Base-by-base conservation (phyloP, 2,329 filamentous ascomycete species). In the Exserohilum turcica region DNA sequence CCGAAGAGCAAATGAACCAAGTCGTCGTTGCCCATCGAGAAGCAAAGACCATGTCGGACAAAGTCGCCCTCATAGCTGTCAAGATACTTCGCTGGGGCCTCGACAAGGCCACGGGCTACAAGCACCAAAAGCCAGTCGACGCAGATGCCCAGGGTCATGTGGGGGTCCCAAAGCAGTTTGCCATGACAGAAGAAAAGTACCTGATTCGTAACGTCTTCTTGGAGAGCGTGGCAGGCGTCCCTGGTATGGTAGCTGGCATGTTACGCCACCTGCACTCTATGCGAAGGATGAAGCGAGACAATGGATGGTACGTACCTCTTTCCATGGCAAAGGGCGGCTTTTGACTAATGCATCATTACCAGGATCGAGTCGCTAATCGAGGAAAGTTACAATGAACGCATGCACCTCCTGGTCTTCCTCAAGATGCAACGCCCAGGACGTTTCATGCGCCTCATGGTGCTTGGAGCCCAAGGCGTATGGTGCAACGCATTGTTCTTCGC, bases 211-310 rank as follows among this genome's bases (percentile, higher is more conserved):
- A 96, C 70, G 84, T 99, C 63, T 99, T 99, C 75, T 83, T 99
- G 29, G 94, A 99, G 75, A 92, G 88, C 43, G 91, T 99, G 33
- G 94, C 94, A 10, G 94, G 92, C 29, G 94, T 97, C 0, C 94
- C 94, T 0, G 94, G 94, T 6, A 97, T 97, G 91, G 93, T 97
- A 0, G 94, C 89, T 0, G 94, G 92, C 18, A 97, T 96, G 90
- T 80, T 97, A 13, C 83, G 94, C 29, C 94, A 99, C 76, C 81
- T 97, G 32, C 86, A 89, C 70, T 92, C 88, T 61, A 83, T 97
- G 67, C 83, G 93, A 38, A 84, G 88, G 24, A 88, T 97, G 82
- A 92, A 91, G 80, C 82, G 93, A 50, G 93, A 97, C 73, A 96
- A 97, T 65, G 94, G 94, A 68, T 97, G 87, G 86, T 83, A 68